These are phyloP conservation scores for Pulveroboletus frians DNA, from an alignment of 768 basidiomycete genomes.

Conservation along the genomic window DNA sequence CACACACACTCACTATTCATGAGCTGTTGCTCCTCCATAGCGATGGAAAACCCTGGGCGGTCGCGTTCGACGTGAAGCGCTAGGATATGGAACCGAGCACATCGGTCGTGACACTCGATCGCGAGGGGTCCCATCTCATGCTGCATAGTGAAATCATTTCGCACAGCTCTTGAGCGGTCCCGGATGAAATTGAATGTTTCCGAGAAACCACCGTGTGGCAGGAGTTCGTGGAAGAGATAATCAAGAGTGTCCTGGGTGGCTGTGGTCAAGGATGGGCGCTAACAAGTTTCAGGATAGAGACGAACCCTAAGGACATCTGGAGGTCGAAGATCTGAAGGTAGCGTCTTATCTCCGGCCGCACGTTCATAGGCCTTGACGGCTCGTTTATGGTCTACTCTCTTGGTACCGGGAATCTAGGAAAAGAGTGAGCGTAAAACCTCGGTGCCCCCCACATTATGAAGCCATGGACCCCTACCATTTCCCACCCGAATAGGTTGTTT, in stretches of 20 bases:
- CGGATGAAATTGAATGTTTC: slow-evolving; percentile 80
- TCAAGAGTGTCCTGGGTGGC: slow-evolving; percentile 71
- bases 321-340: slow-evolving; percentile 90
- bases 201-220: slow-evolving; percentile 64
- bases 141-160: slow-evolving; percentile 95
- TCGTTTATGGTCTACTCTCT: slow-evolving; percentile 74
- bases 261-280: background rate
- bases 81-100: slow-evolving; percentile 90
- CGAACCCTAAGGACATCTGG: slow-evolving; percentile 73
- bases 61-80: slow-evolving; percentile 66
- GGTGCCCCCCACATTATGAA: background rate
- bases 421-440: slow-evolving; percentile 31
- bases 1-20: slow-evolving; percentile 69
- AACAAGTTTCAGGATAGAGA: slow-evolving; percentile 2
- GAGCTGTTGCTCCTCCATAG: slow-evolving; percentile 81
- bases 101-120: slow-evolving; percentile 89
- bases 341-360: slow-evolving; percentile 84
- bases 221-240: slow-evolving; percentile 84
- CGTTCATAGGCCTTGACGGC: slow-evolving; percentile 96
- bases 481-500: slow-evolving; percentile 82
- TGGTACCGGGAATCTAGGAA: slow-evolving; percentile 73
- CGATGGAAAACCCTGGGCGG: slow-evolving; percentile 50
- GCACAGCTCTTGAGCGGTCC: slow-evolving; percentile 83
- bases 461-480: slow-evolving; percentile 52
- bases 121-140: slow-evolving; percentile 70